phyloP scores from a whole-genome alignment of 2,329 filamentous ascomycete species.

The Aphanocladium album region DNA sequence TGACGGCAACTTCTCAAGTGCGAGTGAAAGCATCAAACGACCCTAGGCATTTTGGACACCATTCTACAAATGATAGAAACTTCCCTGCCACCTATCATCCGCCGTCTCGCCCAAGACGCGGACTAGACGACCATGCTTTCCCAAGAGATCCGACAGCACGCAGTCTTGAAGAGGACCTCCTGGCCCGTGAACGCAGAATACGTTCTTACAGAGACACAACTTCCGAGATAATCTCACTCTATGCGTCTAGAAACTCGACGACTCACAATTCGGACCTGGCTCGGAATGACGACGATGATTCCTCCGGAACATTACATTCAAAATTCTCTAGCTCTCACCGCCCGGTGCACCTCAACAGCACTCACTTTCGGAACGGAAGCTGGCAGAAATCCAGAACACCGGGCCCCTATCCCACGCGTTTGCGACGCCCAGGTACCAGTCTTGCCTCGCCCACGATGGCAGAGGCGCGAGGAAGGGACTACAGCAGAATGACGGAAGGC shows the following conservation, averaged over 20 bases:
- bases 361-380: background rate
- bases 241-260: conserved; percentile 32
- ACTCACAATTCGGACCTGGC: background rate
- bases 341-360: background rate
- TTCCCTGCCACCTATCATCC: conserved; percentile 26
- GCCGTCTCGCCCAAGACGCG: conserved; percentile 24
- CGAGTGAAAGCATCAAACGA: background rate
- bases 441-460: conserved; percentile 46
- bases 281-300: background rate
- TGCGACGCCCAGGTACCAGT: conserved; percentile 49
- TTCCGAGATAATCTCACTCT: conserved; percentile 53
- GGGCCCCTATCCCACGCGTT: conserved; percentile 53
- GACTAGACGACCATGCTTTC: conserved; percentile 25
- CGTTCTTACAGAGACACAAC: conserved; percentile 47
- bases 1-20: background rate
- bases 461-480: conserved; percentile 43
- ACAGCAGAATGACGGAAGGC: conserved; percentile 46
- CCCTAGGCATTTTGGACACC: background rate
- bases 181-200: conserved; percentile 39
- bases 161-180: conserved; percentile 26
- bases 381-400: conserved; percentile 43
- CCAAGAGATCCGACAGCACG: conserved; percentile 24
- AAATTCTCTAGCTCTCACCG: background rate
- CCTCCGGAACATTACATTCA: background rate
- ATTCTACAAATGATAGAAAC: background rate